A percentile compares a stretch with the other conserved stretches of the same genome.
Evolutionary conservation across 805 yeast genomes (phyloP).

Genomic region (Starmerella sp.): DNA sequence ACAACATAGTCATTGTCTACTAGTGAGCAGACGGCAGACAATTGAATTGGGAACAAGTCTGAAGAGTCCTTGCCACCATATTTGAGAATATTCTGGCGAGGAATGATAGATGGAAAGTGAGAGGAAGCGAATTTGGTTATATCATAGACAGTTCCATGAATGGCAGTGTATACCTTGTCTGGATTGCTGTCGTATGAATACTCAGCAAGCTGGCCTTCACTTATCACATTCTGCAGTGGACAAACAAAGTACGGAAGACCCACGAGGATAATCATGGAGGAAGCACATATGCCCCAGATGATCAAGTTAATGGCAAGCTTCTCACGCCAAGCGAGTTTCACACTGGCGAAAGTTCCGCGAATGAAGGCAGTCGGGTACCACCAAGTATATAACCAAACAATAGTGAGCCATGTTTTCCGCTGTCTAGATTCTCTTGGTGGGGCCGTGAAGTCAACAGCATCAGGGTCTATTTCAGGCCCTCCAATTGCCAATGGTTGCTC

Average conservation of each 20-base stretch:
- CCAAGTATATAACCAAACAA: slow-evolving; percentile 32
- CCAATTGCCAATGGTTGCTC: neutral
- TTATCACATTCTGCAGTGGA: slow-evolving; percentile 32
- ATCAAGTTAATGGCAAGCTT: slow-evolving; percentile 34
- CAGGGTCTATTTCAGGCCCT: slow-evolving; percentile 26
- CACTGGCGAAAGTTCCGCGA: slow-evolving; percentile 28
- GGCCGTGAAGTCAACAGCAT: slow-evolving; percentile 26
- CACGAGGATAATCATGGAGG: slow-evolving; percentile 27
- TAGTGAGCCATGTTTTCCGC: slow-evolving; percentile 31
- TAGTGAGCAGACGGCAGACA: slow-evolving; percentile 33
- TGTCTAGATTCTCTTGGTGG: slow-evolving; percentile 24
- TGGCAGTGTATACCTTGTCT: slow-evolving; percentile 28
- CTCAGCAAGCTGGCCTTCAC: slow-evolving; percentile 27
- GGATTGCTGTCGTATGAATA: slow-evolving; percentile 27
- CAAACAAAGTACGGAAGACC: slow-evolving; percentile 34
- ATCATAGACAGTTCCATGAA: slow-evolving; percentile 34
- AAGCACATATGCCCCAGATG: slow-evolving; percentile 33
- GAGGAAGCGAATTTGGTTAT: slow-evolving; percentile 31
- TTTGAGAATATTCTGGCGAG: slow-evolving; percentile 27
- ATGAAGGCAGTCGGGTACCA: slow-evolving; percentile 33
- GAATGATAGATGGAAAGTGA: slow-evolving; percentile 33
- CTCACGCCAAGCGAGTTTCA: slow-evolving; percentile 35
- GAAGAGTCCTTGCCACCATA: slow-evolving; percentile 32
- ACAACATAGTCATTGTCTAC: slow-evolving; percentile 24
- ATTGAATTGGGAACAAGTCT: slow-evolving; percentile 32